Evolutionary conservation across 164 flowering plant genomes (phyloP), one percentile per base, ranked within the genome.

Genomic region (Hamamelis virginiana): DNA sequence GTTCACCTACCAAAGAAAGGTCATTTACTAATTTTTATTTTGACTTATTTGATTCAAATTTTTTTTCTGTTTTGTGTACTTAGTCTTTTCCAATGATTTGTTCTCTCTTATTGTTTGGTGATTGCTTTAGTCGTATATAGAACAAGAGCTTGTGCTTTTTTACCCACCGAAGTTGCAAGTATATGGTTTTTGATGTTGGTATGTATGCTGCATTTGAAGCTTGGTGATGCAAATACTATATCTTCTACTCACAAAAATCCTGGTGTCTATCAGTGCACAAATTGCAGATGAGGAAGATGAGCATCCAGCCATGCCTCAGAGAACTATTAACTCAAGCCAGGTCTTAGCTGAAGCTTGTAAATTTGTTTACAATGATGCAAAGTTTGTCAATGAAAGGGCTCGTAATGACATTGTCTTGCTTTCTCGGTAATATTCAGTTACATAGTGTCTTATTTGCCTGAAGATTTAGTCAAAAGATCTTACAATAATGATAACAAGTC

Each of bases 311-410:
- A 25, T 73, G 60, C 77, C 73, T 58, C 66, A 72, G 19, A 74
- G 72, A 72, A 71, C 26, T 43, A 77, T 72, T 66, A 71, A 77
- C 51, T 74, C 89, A 65, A 78, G 72, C 66, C 80, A 23, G 69
- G 98, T 84, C 44, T 83, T 94, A 62, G 87, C 90, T 65, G 90
- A 84, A 62, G 94, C 95, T 62, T 86, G 90, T 73, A 86, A 76
- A 86, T 94, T 74, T 83, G 94, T 84, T 27, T 72, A 77, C 73
- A 94, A 94, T 75, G 98, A 94, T 81, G 98, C 96, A 5, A 90
- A 89, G 75, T 91, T 75, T 80, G 92, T 94, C n/a, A 91, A 91
- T 82, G 98, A 94, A 76, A 85, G 98, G 79, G 98, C 97, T 68
- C 89, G 91, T 18, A 90, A 82, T 75, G 98, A 91, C 75, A 86